These are phyloP conservation scores for Luffa aegyptiaca DNA, from an alignment of 306 rosid species.

Conservation along the genomic window DNA sequence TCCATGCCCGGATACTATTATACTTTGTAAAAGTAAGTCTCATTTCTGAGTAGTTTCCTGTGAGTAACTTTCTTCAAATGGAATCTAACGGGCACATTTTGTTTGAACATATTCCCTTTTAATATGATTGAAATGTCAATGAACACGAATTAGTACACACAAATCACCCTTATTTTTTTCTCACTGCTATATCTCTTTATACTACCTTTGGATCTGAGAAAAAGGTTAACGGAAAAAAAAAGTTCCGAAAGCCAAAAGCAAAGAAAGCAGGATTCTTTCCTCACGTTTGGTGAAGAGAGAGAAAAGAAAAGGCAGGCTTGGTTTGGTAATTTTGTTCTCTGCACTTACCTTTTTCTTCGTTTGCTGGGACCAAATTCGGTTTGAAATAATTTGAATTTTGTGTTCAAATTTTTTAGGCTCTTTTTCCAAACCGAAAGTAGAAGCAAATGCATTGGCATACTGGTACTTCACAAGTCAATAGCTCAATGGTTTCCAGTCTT, in stretches of 20 bases:
- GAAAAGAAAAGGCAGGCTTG: constrained; percentile 19
- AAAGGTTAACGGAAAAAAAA: constrained; percentile 17
- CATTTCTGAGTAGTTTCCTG: not conserved
- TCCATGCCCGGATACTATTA: not conserved
- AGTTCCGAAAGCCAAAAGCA: constrained; percentile 18
- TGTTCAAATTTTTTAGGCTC: not conserved
- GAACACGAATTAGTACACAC: not conserved
- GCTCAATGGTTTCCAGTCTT: not conserved
- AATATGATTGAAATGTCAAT: not conserved
- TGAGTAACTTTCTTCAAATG: not conserved
- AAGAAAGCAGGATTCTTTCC: constrained; percentile 38
- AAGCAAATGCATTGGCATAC: not conserved
- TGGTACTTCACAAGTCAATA: not conserved
- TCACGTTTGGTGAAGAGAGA: constrained; percentile 28
- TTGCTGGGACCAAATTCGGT: constrained; percentile 19
- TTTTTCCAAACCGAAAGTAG: not conserved
- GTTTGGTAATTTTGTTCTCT: not conserved
- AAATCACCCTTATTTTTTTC: constrained; percentile 3
- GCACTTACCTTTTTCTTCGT: constrained; percentile 30
- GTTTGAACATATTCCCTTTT: not conserved
- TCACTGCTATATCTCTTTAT: constrained; percentile 21
- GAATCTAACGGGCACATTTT: not conserved
- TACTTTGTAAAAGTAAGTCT: not conserved
- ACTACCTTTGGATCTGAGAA: constrained; percentile 52
- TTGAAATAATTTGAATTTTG: constrained; percentile 15